These are phyloP conservation scores for Auxenochlorella pyrenoidosa DNA, from an alignment of 139 green algal species.

Conservation along the genomic window DNA sequence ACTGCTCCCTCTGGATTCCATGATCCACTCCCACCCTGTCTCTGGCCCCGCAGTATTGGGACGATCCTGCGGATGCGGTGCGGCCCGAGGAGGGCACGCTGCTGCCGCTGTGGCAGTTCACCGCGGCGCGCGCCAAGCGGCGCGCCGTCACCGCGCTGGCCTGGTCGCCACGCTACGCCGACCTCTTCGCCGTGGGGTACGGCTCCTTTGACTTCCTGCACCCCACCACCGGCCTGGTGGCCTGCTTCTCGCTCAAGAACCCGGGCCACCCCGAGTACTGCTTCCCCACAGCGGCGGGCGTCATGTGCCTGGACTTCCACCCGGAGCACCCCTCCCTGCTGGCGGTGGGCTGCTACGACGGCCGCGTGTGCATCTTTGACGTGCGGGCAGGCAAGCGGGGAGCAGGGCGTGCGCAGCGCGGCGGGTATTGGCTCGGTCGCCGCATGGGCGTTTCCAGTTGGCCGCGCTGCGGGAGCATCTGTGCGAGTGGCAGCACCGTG, in stretches of 20 bases:
- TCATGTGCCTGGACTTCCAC: conserved; percentile 93
- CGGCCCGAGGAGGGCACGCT: conserved; percentile 81
- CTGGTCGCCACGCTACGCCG: conserved; percentile 82
- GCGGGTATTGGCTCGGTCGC: background rate
- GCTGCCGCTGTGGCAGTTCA: conserved; percentile 94
- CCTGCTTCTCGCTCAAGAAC: conserved; percentile 91
- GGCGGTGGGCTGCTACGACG: conserved; percentile 90
- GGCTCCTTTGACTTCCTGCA: conserved; percentile 90
- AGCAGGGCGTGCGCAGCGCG: no score
- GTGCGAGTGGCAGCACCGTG: no score
- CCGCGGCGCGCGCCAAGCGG: conserved; percentile 46
- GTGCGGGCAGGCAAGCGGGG: conserved; percentile 11
- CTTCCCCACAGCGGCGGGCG: conserved; percentile 78
- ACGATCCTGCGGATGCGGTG: conserved; percentile 83
- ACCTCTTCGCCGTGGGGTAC: conserved; percentile 92
- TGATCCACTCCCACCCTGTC: background rate
- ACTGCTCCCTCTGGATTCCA: no score
- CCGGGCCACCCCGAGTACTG: conserved; percentile 82
- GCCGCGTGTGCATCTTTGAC: conserved; percentile 83
- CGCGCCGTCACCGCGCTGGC: conserved; percentile 81
- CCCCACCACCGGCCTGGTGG: conserved; percentile 66
- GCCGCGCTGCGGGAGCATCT: no score
- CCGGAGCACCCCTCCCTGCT: conserved; percentile 85
- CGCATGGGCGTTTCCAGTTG: background rate
- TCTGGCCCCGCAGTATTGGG: conserved; percentile 81